Base-by-base conservation (phyloP, 2,329 filamentous ascomycete genomes). In the Cadophora luteo-olivacea region DNA sequence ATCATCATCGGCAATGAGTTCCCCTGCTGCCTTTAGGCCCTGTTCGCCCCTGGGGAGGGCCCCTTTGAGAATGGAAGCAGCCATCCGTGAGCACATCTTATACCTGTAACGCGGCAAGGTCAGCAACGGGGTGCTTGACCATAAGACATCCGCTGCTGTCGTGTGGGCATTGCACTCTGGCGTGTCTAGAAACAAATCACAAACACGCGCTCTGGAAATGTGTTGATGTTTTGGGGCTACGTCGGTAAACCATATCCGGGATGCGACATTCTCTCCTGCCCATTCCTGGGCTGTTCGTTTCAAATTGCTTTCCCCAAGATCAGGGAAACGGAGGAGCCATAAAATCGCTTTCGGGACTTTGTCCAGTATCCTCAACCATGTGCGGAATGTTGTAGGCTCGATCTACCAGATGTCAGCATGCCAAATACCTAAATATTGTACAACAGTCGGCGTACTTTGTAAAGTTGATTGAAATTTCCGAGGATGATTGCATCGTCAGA, bases 31-130 rank as follows among this genome's bases (percentile, higher is more conserved):
- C 67, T 82, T 83, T 7, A 82, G 81, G 3, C 95, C 94, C n/a
- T 89, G 87, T 1, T 83, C 81, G 0, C 83, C 85, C 72, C 89
- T 91, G 0, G 96, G 96, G 3, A 99, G 82, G 0, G 96, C 96
- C 19, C 96, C 96, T 72, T 89, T 92, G 36, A 99, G 85, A 67
- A 99, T 98, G 12, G 93, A 97, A 7, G 96, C 94, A 7, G 95
- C 96, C 92, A 99, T 99, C 65, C 96, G 92, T 54, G 93, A 97
- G 80, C 96, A 99, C 96, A 99, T 99, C 81, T 99, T 99, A 82
- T 97, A 97, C 62, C 92, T 88, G 79, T 98, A 97, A 45, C 96
- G 88, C 12, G 96, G 94, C 36, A 96, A 84, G 0, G 96, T 99
- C 33, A 99, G 84, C 25, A 99, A 83, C 5, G 96, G 96, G 0